Percentiles rank a stretch among this genome's conserved stretches.
phyloP scores from a whole-genome alignment of 345 rosid genomes.

The Cardiospermum halicacabum region DNA sequence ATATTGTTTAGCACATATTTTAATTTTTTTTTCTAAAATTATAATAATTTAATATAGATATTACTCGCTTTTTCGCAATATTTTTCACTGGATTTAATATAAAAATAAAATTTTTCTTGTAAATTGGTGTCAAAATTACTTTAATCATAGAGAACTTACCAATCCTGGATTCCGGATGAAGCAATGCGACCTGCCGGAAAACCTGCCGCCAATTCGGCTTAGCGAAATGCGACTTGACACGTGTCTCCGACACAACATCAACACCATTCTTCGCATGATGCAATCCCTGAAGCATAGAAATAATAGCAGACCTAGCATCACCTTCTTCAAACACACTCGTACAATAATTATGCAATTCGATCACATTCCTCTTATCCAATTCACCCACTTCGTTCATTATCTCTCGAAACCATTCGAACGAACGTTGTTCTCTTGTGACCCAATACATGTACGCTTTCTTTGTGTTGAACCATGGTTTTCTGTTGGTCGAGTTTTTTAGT shows the following conservation, averaged over 20 bases:
- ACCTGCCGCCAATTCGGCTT: conserved; percentile 93
- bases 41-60: too few species aligned
- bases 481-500: too few species aligned
- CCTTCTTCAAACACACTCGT: conserved; percentile 94
- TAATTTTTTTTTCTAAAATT: too few species aligned
- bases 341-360: conserved; percentile 84
- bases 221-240: conserved; percentile 82
- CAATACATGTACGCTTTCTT: conserved; percentile 81
- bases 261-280: conserved; percentile 86
- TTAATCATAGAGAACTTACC: conserved; percentile 7
- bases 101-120: too few species aligned
- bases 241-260: conserved; percentile 79
- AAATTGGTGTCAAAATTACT: too few species aligned
- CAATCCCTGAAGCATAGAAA: conserved; percentile 77
- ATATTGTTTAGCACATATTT: too few species aligned
- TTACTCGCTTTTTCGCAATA: too few species aligned
- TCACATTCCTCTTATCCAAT: conserved; percentile 54
- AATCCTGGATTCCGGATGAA: conserved; percentile 46
- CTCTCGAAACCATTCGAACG: conserved; percentile 92
- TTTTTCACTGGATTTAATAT: not conserved
- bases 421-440: conserved; percentile 86
- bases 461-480: conserved; percentile 41
- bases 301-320: conserved; percentile 82
- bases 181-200: conserved; percentile 57
- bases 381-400: conserved; percentile 88